Percentiles rank a stretch among this genome's conserved stretches.
phyloP scores from a whole-genome alignment of 805 yeast species.

The Metschnikowia gelsemii region DNA sequence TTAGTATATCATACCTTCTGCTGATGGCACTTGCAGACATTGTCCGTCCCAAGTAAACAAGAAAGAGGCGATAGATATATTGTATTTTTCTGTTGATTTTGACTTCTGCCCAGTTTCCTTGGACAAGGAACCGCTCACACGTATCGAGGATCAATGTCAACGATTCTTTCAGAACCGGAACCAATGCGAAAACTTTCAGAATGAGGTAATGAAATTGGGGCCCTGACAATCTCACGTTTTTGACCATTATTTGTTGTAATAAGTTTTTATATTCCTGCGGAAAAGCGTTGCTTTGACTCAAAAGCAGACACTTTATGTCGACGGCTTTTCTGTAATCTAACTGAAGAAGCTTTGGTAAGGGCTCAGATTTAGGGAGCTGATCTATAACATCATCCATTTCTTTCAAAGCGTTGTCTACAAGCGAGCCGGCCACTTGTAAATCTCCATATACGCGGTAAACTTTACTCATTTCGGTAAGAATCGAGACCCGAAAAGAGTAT shows the following conservation, averaged over 20 bases:
- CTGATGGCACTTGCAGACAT: conserved; percentile 16
- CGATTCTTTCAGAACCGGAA: neutral
- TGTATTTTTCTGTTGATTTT: conserved; percentile 23
- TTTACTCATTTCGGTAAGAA: conserved; percentile 31
- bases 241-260: conserved; percentile 3
- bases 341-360: conserved; percentile 24
- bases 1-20: conserved; percentile 23
- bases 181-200: neutral
- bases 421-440: conserved; percentile 21
- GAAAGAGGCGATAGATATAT: conserved; percentile 29
- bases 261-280: conserved; percentile 8
- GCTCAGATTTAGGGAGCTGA: conserved; percentile 12
- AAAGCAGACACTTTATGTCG: conserved; percentile 19
- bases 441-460: conserved; percentile 28
- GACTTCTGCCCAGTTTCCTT: conserved; percentile 33
- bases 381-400: conserved; percentile 23
- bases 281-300: conserved; percentile 1
- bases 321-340: conserved; percentile 20
- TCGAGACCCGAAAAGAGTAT: conserved; percentile 24
- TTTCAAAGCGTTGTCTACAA: conserved; percentile 27
- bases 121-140: conserved; percentile 32
- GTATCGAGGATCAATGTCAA: conserved; percentile 21
- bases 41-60: conserved; percentile 21
- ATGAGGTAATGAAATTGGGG: conserved; percentile 18
- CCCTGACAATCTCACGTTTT: conserved; percentile 23